Percentiles rank a stretch among this genome's conserved stretches.
phyloP scores from a whole-genome alignment of 2,329 filamentous ascomycete genomes.

The Aspergillus tubingensis region DNA sequence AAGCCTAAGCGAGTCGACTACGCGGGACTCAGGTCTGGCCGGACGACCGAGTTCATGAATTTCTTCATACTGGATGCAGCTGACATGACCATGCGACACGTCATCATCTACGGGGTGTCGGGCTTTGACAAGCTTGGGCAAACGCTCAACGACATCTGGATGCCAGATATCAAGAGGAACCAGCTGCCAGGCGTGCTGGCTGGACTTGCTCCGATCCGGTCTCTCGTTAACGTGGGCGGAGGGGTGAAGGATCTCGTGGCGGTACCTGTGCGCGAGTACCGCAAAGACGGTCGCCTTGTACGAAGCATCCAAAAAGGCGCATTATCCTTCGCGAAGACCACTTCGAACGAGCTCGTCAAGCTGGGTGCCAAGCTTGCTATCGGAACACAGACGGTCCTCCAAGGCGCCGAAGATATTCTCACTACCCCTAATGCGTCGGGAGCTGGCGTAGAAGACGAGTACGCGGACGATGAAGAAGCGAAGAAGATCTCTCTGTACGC shows the following conservation, averaged over 20 bases:
- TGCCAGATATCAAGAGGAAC: slow-evolving; percentile 84
- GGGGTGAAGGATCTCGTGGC: slow-evolving; percentile 85
- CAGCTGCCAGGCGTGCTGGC: slow-evolving; percentile 88
- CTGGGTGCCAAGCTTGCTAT: slow-evolving; percentile 92
- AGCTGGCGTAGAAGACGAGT: slow-evolving; percentile 59
- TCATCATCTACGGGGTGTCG: slow-evolving; percentile 87
- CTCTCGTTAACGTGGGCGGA: slow-evolving; percentile 85
- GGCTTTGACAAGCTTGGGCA: slow-evolving; percentile 89
- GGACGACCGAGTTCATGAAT: slow-evolving; percentile 98
- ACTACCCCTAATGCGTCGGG: slow-evolving; percentile 35
- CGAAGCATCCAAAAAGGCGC: slow-evolving; percentile 91
- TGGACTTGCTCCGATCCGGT: slow-evolving; percentile 85
- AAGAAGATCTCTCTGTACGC: slow-evolving; percentile 90
- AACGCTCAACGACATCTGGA: slow-evolving; percentile 94
- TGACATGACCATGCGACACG: slow-evolving; percentile 80
- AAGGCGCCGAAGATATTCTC: slow-evolving; percentile 82
- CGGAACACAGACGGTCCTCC: slow-evolving; percentile 88
- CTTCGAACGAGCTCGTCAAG: slow-evolving; percentile 90
- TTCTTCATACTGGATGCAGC: slow-evolving; percentile 90
- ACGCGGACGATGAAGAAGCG: slow-evolving; percentile 66
- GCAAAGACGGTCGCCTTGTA: slow-evolving; percentile 88
- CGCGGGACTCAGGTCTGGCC: slow-evolving; percentile 83
- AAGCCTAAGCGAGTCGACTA: slow-evolving; percentile 99
- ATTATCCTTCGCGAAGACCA: slow-evolving; percentile 85
- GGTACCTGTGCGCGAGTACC: slow-evolving; percentile 88